Evolutionary conservation across 2,329 filamentous ascomycete genomes (phyloP).

Genomic region (Xylariales sp.): DNA sequence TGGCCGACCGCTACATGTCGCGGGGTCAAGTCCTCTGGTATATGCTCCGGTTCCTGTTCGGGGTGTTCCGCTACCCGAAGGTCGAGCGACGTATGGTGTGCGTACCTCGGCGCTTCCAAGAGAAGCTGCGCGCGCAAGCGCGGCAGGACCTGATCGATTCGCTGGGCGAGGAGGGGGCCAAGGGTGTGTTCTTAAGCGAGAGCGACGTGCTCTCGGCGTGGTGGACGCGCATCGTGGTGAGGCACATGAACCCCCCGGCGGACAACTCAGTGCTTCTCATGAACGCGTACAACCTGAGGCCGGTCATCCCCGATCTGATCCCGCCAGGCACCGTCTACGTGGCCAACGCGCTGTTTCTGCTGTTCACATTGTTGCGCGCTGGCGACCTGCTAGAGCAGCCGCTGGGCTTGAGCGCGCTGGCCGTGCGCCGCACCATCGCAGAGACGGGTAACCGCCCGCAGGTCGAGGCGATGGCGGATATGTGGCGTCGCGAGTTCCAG

Average conservation of each 20-base stretch:
- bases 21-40: conserved; percentile 15
- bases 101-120: conserved; percentile 24
- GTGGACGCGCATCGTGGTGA: conserved; percentile 26
- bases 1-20: conserved; percentile 20
- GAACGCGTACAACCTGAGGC: conserved; percentile 16
- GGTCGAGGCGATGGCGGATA: conserved; percentile 19
- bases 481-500: conserved; percentile 3
- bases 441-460: conserved; percentile 29
- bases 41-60: neutral
- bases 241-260: conserved; percentile 16
- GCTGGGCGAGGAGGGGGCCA: conserved; percentile 5
- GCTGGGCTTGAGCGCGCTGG: conserved; percentile 13
- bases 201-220: conserved; percentile 33
- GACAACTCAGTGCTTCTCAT: conserved; percentile 21
- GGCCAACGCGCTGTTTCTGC: too few relatives aligned
- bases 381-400: conserved; percentile 9
- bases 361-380: too few relatives aligned
- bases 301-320: too few relatives aligned
- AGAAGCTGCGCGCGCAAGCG: conserved; percentile 18
- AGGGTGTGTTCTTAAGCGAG: conserved; percentile 28
- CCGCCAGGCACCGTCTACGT: too few relatives aligned
- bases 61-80: neutral
- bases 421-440: conserved; percentile 25
- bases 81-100: conserved; percentile 23
- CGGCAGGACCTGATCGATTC: conserved; percentile 16